Percentiles rank a stretch among this genome's conserved stretches.
Conservation (phyloP, 306 rosid genomes). For the Sophora flavescens region DNA sequence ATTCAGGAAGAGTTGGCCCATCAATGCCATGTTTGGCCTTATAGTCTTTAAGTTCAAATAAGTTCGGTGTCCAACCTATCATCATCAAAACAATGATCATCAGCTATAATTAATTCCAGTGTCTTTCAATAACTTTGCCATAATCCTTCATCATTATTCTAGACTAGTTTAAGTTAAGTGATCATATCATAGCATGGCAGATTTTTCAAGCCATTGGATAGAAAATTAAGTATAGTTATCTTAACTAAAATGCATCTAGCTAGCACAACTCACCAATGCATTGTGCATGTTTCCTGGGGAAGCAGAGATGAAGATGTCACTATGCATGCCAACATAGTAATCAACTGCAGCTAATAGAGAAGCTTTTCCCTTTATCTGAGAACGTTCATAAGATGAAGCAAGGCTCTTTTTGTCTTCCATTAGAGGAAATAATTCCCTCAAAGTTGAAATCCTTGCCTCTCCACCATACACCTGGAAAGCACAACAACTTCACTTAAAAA, state of each 20-base stretch:
- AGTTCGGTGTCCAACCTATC: conserved; percentile 95
- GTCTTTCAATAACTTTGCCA: not conserved
- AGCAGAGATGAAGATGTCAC: conserved; percentile 93
- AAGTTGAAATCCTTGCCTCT: conserved; percentile 83
- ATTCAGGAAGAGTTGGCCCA: conserved; percentile 94
- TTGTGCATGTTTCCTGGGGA: conserved; percentile 99
- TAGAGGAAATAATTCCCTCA: conserved; percentile 79
- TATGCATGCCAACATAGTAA: conserved; percentile 90
- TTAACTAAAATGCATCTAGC: conserved; percentile 26
- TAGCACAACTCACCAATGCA: conserved; percentile 79
- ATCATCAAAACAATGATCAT: conserved; percentile 42
- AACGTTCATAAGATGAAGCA: conserved; percentile 71
- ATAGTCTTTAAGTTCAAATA: conserved; percentile 85
- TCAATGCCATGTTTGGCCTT: conserved; percentile 90
- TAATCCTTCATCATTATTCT: conserved; percentile 6
- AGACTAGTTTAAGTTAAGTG: not conserved
- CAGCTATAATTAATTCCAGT: conserved; percentile 8
- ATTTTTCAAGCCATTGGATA: conserved; percentile 17
- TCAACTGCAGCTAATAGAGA: conserved; percentile 95
- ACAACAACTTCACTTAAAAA: conserved; percentile 29
- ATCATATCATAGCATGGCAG: not conserved
- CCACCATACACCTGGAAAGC: conserved; percentile 90
- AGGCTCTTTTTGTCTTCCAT: conserved; percentile 97
- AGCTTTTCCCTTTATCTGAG: conserved; percentile 88
- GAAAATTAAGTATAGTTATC: conserved; percentile 30